Evolutionary conservation across 257 asterid species (phyloP).

Genomic region (Lavandula angustifolia): DNA sequence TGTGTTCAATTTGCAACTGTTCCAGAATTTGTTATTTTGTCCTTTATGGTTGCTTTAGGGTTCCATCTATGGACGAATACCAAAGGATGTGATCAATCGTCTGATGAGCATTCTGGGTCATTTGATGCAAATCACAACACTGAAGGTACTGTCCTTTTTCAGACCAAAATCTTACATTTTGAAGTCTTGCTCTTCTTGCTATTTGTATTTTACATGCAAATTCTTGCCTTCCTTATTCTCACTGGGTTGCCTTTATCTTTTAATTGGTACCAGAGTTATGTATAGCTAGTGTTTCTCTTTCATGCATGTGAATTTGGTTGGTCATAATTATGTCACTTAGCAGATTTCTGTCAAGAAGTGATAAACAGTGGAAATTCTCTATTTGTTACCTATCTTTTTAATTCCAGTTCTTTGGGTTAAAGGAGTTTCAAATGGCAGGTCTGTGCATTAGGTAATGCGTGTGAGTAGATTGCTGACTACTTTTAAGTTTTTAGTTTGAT

Average conservation of each 20-base stretch:
- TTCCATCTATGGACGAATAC: constrained; percentile 61
- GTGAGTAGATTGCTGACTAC: background rate
- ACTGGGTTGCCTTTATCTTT: constrained; percentile 8
- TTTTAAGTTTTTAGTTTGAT: background rate
- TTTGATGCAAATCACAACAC: constrained; percentile 73
- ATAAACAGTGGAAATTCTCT: background rate
- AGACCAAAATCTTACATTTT: constrained; percentile 4
- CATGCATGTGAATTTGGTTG: constrained; percentile 8
- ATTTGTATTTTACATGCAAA: constrained; percentile 13
- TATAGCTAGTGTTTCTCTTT: constrained; percentile 16
- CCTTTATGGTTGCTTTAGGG: constrained; percentile 54
- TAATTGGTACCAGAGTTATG: background rate
- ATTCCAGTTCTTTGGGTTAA: background rate
- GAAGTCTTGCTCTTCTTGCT: constrained; percentile 6
- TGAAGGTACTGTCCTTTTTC: constrained; percentile 55
- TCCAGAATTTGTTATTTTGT: constrained; percentile 4
- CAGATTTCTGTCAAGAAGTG: background rate
- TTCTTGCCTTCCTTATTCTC: constrained; percentile 4
- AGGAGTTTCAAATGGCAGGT: background rate
- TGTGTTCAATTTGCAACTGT: constrained; percentile 11
- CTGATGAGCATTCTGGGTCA: constrained; percentile 88
- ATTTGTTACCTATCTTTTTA: background rate
- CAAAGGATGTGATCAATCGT: constrained; percentile 65
- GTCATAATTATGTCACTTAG: constrained; percentile 14
- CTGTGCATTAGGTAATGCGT: constrained; percentile 7